Evolutionary conservation across 2,329 filamentous ascomycete genomes (phyloP).

Genomic region (Colletotrichum magnum): DNA sequence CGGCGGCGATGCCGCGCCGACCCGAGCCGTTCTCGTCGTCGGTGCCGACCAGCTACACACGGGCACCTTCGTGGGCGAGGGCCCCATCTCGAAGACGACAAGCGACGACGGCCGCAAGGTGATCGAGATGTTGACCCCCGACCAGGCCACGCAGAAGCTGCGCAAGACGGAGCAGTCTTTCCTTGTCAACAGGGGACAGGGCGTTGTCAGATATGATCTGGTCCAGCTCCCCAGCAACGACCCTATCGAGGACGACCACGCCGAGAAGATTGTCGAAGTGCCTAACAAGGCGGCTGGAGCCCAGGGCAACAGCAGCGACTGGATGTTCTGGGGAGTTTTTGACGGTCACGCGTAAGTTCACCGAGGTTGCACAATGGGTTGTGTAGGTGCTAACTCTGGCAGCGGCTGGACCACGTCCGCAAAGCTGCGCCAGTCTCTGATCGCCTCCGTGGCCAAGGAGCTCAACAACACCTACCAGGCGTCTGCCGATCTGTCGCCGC

Average conservation of each 20-base stretch:
- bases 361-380: too few species aligned
- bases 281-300: constrained; percentile 67
- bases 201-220: constrained; percentile 94
- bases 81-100: constrained; percentile 88
- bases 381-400: constrained; percentile 31
- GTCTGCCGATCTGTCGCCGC: constrained; percentile 73
- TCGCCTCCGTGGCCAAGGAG: constrained; percentile 92
- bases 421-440: constrained; percentile 91
- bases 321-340: constrained; percentile 99
- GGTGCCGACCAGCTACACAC: constrained; percentile 93
- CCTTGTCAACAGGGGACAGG: constrained; percentile 87
- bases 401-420: constrained; percentile 99
- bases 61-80: constrained; percentile 86
- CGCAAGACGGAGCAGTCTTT: constrained; percentile 93
- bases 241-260: constrained; percentile 98
- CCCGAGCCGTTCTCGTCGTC: constrained; percentile 84
- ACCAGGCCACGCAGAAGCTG: constrained; percentile 92
- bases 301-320: constrained; percentile 77
- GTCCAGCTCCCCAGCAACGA: constrained; percentile 97
- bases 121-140: constrained; percentile 95
- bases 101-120: constrained; percentile 88
- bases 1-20: constrained; percentile 59
- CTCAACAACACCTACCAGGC: constrained; percentile 93
- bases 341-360: constrained; percentile 88
- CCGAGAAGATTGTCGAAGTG: constrained; percentile 97